A percentile compares a stretch with the other conserved stretches of the same genome.
Conservation (phyloP, 352 stramenopile species). For the Elongisporangium anandrum region DNA sequence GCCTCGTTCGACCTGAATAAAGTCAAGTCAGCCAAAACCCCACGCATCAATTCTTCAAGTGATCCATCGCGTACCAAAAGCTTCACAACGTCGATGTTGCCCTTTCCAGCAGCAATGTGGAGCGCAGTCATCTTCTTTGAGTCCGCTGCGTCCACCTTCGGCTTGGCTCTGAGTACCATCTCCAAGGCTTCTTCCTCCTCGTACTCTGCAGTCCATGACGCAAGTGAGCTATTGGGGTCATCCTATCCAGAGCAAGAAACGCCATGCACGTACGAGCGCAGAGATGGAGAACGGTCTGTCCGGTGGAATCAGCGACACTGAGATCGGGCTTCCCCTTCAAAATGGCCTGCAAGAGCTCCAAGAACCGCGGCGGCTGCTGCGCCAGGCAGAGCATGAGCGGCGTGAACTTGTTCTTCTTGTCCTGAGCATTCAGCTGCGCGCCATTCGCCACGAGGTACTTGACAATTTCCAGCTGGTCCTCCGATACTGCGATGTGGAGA, state of each 20-base stretch:
- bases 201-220: conserved; percentile 37
- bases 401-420: conserved; percentile 77
- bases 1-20: conserved; percentile 37
- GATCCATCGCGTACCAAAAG: conserved; percentile 29
- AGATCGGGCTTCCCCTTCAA: conserved; percentile 73
- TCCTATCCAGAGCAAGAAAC: background rate
- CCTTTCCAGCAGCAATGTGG: conserved; percentile 58
- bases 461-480: conserved; percentile 70
- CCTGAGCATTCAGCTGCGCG: conserved; percentile 61
- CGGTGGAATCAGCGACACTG: conserved; percentile 49
- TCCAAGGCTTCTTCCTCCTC: conserved; percentile 55
- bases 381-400: conserved; percentile 71
- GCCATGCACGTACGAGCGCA: conserved; percentile 35
- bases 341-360: conserved; percentile 60
- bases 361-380: conserved; percentile 56
- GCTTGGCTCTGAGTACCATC: conserved; percentile 51
- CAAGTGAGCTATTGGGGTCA: background rate
- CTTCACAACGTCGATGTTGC: conserved; percentile 52
- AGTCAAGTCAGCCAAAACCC: conserved; percentile 1
- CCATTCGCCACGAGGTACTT: conserved; percentile 65
- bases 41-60: background rate
- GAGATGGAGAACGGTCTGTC: conserved; percentile 64
- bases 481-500: conserved; percentile 65
- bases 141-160: conserved; percentile 58
- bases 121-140: conserved; percentile 76